Conservation (phyloP, 805 yeast genomes). For the Naumovozyma baii region DNA sequence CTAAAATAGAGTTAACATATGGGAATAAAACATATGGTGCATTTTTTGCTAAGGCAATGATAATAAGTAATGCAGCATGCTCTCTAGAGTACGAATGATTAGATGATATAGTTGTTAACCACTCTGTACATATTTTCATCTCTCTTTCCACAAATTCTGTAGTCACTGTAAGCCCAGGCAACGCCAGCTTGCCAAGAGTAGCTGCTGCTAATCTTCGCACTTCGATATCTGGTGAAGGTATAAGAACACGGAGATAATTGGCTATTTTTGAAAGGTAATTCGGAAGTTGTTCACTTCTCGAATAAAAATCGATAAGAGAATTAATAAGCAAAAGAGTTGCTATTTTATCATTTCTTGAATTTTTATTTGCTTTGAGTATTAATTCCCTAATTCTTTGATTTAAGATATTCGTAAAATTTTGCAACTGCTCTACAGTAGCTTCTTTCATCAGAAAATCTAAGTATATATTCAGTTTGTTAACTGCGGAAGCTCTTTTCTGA, state of each 20-base stretch:
- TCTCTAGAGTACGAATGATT: conserved; percentile 38
- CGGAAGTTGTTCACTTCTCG: conserved; percentile 68
- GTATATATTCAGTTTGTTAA: conserved; percentile 54
- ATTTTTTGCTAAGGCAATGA: conserved; percentile 69
- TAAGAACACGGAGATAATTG: conserved; percentile 63
- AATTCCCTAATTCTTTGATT: conserved; percentile 74
- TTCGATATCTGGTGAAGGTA: conserved; percentile 65
- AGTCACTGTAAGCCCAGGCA: conserved; percentile 75
- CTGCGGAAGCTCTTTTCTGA: conserved; percentile 37
- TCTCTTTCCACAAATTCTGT: conserved; percentile 88
- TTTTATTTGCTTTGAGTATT: conserved; percentile 42
- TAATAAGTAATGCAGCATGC: conserved; percentile 78
- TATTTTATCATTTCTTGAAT: conserved; percentile 52
- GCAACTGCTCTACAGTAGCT: conserved; percentile 64
- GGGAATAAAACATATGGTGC: conserved; percentile 72
- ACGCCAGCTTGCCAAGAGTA: conserved; percentile 75
- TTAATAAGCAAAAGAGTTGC: conserved; percentile 90
- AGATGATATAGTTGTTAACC: conserved; percentile 49
- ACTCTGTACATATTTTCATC: conserved; percentile 75
- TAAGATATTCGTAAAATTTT: conserved; percentile 67
- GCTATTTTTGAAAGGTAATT: conserved; percentile 78
- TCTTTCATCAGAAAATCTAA: conserved; percentile 66
- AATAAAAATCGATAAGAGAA: conserved; percentile 69
- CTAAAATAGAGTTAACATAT: conserved; percentile 63
- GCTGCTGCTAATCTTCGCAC: conserved; percentile 77